Conservation (phyloP, 768 basidiomycete species). For the Lentinula raphanica region DNA sequence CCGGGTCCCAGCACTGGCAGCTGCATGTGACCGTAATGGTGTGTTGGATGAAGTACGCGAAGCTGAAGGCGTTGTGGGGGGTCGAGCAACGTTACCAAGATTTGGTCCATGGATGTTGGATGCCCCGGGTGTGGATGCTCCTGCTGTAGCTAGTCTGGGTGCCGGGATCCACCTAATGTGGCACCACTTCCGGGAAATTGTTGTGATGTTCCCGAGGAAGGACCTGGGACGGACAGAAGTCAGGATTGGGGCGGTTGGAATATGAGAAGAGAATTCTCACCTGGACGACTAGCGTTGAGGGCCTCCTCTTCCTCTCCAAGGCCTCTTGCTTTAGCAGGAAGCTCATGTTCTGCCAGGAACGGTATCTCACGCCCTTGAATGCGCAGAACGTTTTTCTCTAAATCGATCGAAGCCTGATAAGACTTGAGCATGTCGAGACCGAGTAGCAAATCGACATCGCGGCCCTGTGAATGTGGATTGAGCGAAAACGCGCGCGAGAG, state of each 20-base stretch:
- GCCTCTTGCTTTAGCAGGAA: slow-evolving; percentile 66
- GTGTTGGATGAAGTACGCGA: not conserved
- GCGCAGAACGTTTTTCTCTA: slow-evolving; percentile 83
- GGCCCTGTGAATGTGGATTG: slow-evolving; percentile 46
- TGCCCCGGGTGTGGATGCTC: slow-evolving; percentile 10
- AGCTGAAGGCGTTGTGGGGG: slow-evolving; percentile 17
- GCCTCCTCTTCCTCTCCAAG: not conserved
- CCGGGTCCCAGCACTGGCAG: slow-evolving; percentile 20
- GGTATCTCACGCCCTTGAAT: slow-evolving; percentile 86
- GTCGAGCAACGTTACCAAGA: slow-evolving; percentile 15
- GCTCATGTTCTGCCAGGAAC: slow-evolving; percentile 92
- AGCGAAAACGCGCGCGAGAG: not conserved
- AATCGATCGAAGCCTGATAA: slow-evolving; percentile 93
- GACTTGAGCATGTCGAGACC: slow-evolving; percentile 99
- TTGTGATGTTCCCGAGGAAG: slow-evolving; percentile 13
- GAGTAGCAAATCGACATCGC: slow-evolving; percentile 90
- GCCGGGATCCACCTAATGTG: slow-evolving; percentile 48
- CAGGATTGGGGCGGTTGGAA: slow-evolving; percentile 3
- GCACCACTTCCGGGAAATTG: slow-evolving; percentile 69
- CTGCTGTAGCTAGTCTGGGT: slow-evolving; percentile 6
- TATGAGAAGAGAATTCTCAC: not conserved
- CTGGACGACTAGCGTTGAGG: not conserved
- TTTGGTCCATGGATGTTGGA: slow-evolving; percentile 8
- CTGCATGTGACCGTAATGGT: not conserved
- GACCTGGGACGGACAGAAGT: slow-evolving; percentile 9